Evolutionary conservation across 2,329 filamentous ascomycete species (phyloP), one percentile per base, ranked within the genome.

Genomic region (Neofusicoccum kwambonambiense): DNA sequence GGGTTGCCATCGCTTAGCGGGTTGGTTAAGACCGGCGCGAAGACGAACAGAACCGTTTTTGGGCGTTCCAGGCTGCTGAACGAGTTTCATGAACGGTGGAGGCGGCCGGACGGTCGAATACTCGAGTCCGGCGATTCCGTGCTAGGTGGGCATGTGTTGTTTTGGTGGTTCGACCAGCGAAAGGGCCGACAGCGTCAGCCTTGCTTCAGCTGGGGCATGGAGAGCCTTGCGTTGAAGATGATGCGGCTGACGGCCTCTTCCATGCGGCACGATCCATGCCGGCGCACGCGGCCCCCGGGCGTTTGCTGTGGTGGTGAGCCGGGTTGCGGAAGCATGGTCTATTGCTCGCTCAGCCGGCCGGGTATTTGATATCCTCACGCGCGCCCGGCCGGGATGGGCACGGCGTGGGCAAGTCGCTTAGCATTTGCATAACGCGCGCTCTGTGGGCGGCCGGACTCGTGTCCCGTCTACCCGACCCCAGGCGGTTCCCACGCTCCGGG

Each of bases 291-390:
- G 52, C 39, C 54, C 54, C 39, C 35, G 54, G 34, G 39, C 22
- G 54, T 31, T 42, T 42, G 54, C 39, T 58, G 54, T 51, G 49
- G 27, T 58, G 39, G 41, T 45, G 39, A 34, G 35, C 52, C 27
- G 27, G 52, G 52, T 52, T 27, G 12, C 50, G 31, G 50, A 13
- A 39, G 50, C 50, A 51, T 31, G 27, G 27, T 31, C 6, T 31
- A 31, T 31, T 35, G 52, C 52, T 56, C 19, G 54, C 39, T 58
- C 39, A 44, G 54, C 54, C 41, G 35, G 51, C 17, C 51, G 37
- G 51, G 51, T 54, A 58, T 45, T 58, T 58, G 52, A 56, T 56
- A 56, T 41, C 35, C 52, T 39, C 52, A 56, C 52, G 37, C 52
- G 52, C 37, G 51, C 51, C 51, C 35, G 17, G 52, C 52, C 52